phyloP scores from a whole-genome alignment of 108 stramenopile species.

The Craspedostauros australis region DNA sequence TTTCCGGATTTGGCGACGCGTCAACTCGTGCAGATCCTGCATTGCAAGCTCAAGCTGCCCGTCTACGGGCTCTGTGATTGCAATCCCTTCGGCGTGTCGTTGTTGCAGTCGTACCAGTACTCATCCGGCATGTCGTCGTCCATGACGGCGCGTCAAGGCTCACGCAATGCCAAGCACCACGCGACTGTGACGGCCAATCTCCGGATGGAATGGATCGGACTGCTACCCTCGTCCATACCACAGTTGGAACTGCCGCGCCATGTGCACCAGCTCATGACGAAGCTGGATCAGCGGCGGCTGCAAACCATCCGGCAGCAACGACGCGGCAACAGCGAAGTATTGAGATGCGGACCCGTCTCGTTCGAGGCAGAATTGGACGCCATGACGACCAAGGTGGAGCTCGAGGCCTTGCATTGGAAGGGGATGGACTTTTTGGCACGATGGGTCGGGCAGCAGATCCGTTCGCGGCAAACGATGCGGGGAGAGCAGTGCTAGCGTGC shows the following conservation, averaged over 20 bases:
- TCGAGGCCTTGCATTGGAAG: constrained; percentile 80
- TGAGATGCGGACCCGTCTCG: constrained; percentile 1
- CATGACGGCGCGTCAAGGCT: background rate
- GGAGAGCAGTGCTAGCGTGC: too few relatives aligned
- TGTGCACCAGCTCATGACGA: constrained; percentile 67
- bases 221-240: constrained; percentile 53
- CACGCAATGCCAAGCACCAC: background rate
- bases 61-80: constrained; percentile 75
- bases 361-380: constrained; percentile 35
- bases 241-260: constrained; percentile 54
- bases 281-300: constrained; percentile 50
- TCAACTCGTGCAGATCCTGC: constrained; percentile 60
- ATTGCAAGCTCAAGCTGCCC: constrained; percentile 48
- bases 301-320: constrained; percentile 30
- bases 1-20: constrained; percentile 91
- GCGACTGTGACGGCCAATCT: background rate
- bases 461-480: too few relatives aligned
- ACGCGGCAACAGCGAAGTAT: constrained; percentile 10
- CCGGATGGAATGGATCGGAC: constrained; percentile 66
- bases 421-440: constrained; percentile 33
- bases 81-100: constrained; percentile 76
- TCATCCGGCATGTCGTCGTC: constrained; percentile 1
- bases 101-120: constrained; percentile 60
- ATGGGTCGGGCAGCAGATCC: constrained; percentile 21
- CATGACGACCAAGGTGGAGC: constrained; percentile 62